Conservation (phyloP, 2,329 filamentous ascomycete species). For the Aspergillus thermomutatus region DNA sequence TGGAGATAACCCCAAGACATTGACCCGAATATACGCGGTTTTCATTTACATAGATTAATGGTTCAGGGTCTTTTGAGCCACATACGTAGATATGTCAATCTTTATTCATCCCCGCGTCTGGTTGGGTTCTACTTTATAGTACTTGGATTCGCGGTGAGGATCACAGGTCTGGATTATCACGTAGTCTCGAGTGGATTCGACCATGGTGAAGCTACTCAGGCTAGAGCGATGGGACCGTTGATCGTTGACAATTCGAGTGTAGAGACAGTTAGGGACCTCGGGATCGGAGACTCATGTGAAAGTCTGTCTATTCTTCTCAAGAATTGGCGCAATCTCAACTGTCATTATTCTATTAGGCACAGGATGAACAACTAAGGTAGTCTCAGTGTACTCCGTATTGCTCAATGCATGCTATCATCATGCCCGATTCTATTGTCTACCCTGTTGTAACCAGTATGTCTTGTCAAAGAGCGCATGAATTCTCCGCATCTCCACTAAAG, state of each 20-base stretch:
- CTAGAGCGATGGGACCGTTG: neutral
- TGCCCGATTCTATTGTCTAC: neutral
- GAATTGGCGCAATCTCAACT: neutral
- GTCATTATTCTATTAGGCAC: neutral
- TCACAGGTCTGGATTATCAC: neutral
- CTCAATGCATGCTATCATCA: neutral
- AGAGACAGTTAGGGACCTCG: neutral
- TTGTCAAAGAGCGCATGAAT: neutral
- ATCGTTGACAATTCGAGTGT: neutral
- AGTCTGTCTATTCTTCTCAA: neutral
- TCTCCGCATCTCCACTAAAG: neutral
- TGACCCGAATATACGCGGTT: neutral
- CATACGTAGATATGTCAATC: neutral
- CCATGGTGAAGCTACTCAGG: neutral
- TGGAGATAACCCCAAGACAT: neutral
- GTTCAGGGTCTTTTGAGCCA: neutral
- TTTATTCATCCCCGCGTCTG: neutral
- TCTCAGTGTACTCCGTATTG: neutral
- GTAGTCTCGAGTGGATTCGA: neutral
- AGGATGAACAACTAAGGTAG: neutral
- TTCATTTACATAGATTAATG: neutral
- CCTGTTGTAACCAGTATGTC: neutral
- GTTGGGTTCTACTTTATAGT: neutral
- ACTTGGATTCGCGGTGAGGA: neutral
- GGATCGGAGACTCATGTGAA: neutral